Conservation (phyloP, 2,329 filamentous ascomycete genomes). For the Dactylellina parvicollis region DNA sequence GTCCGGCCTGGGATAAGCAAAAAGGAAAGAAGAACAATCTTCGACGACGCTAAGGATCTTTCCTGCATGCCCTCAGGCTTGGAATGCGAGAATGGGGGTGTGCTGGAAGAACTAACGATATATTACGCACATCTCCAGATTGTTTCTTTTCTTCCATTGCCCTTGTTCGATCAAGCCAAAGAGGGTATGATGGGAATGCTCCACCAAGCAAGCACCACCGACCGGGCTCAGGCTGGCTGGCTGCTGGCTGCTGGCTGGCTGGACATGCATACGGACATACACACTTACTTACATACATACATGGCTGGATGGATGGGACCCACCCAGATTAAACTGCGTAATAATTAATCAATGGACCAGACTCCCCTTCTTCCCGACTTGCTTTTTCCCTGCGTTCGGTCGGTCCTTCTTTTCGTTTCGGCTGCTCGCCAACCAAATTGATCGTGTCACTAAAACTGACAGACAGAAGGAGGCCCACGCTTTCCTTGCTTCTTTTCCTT, state of each 20-base stretch:
- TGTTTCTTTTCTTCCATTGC: constrained; percentile 38
- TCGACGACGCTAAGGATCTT: constrained; percentile 41
- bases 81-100: constrained; percentile 41
- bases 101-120: too few species aligned
- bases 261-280: not conserved
- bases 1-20: constrained; percentile 18
- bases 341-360: constrained; percentile 34
- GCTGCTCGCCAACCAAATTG: constrained; percentile 50
- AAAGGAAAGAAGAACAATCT: constrained; percentile 24
- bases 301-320: too few species aligned
- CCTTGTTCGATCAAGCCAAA: constrained; percentile 53
- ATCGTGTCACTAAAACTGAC: constrained; percentile 50
- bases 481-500: constrained; percentile 18
- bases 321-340: constrained; percentile 43
- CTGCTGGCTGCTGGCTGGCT: not conserved
- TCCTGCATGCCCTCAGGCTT: constrained; percentile 42
- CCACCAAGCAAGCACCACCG: constrained; percentile 33
- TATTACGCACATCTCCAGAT: constrained; percentile 48
- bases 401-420: constrained; percentile 31
- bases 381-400: constrained; percentile 26
- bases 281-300: too few species aligned
- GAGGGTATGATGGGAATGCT: constrained; percentile 51
- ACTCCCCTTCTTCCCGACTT: constrained; percentile 14
- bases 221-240: constrained; percentile 32
- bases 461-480: constrained; percentile 27